phyloP scores from a whole-genome alignment of 148 eudicot species.

The Polygonum aviculare region DNA sequence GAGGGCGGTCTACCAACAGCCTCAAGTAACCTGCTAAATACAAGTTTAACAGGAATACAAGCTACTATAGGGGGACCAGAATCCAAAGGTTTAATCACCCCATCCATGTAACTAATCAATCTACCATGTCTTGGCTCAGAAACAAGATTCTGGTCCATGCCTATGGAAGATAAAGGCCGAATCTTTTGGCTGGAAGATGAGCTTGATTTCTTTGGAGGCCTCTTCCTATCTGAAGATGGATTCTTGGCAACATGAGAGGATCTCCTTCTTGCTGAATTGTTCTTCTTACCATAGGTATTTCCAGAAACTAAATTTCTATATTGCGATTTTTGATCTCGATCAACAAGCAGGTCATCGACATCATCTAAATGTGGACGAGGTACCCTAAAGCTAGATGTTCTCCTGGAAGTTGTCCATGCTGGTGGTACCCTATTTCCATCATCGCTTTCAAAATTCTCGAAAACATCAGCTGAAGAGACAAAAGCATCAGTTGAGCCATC shows the following conservation, averaged over 20 bases:
- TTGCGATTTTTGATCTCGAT: conserved; percentile 30
- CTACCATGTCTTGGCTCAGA: conserved; percentile 20
- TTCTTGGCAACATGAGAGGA: conserved; percentile 20
- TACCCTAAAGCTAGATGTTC: conserved; percentile 61
- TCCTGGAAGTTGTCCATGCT: conserved; percentile 70
- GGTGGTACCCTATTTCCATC: conserved; percentile 35
- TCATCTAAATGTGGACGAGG: conserved; percentile 45
- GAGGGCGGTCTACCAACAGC: conserved; percentile 63
- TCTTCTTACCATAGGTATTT: conserved; percentile 21
- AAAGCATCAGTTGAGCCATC: conserved; percentile 55
- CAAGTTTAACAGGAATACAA: conserved; percentile 86
- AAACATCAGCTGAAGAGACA: conserved; percentile 27
- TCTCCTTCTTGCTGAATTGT: conserved; percentile 17
- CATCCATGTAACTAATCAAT: conserved; percentile 30
- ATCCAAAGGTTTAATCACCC: conserved; percentile 47
- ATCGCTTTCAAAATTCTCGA: conserved; percentile 6
- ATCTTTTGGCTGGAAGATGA: conserved; percentile 57
- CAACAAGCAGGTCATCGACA: conserved; percentile 21
- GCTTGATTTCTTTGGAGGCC: conserved; percentile 36
- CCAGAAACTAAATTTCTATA: conserved; percentile 25
- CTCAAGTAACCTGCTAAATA: conserved; percentile 84
- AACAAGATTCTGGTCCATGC: conserved; percentile 38
- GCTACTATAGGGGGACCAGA: conserved; percentile 58
- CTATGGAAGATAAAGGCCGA: conserved; percentile 59
- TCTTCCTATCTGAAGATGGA: conserved; percentile 30